Conservation (phyloP, 345 rosid species). For the Salix exigua region DNA sequence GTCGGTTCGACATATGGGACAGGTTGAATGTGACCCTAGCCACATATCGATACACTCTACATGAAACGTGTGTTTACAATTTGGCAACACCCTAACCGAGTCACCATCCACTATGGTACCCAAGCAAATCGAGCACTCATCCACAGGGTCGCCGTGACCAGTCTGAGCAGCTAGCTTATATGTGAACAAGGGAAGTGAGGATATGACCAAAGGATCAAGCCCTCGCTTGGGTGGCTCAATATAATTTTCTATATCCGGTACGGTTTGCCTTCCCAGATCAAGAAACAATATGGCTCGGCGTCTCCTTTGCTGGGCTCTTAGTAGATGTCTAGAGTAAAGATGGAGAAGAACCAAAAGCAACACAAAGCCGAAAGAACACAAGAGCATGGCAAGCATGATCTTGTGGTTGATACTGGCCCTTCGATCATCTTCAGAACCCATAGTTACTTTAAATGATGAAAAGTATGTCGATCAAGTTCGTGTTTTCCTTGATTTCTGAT, state of each 20-base stretch:
- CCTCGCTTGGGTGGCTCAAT: slow-evolving; percentile 40
- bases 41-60: slow-evolving; percentile 45
- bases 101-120: slow-evolving; percentile 30
- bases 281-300: slow-evolving; percentile 19
- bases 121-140: slow-evolving; percentile 46
- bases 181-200: slow-evolving; percentile 33
- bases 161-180: slow-evolving; percentile 10
- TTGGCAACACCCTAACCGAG: slow-evolving; percentile 36
- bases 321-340: slow-evolving; percentile 39
- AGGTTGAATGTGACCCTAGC: slow-evolving; percentile 43
- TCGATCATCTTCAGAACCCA: slow-evolving; percentile 8
- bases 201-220: slow-evolving; percentile 39
- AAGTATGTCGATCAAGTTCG: not conserved
- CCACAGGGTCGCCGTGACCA: slow-evolving; percentile 5
- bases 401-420: slow-evolving; percentile 28
- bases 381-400: slow-evolving; percentile 42
- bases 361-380: slow-evolving; percentile 41
- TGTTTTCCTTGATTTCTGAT: not conserved
- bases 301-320: slow-evolving; percentile 30
- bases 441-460: not conserved
- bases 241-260: not conserved
- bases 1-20: slow-evolving; percentile 45
- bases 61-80: slow-evolving; percentile 53
- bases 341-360: slow-evolving; percentile 34
- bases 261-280: slow-evolving; percentile 1